Base-by-base conservation (phyloP, 1,139 yeast genomes). In the Nakaseomyces nivariensis region DNA sequence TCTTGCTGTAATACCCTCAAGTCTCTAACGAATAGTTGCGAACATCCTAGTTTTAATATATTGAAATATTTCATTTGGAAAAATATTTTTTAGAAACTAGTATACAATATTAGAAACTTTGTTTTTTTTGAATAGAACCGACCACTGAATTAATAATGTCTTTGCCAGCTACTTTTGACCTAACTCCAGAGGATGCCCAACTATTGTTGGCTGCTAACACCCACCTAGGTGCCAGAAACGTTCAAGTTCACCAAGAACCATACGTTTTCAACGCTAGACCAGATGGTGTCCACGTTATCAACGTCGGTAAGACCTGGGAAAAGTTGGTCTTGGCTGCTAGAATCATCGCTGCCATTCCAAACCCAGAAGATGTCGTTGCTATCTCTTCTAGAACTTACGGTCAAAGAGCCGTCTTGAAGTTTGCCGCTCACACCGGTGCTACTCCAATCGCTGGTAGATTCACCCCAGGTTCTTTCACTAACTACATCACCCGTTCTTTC, bases 391-490 rank as follows among this genome's bases (percentile, higher is more conserved):
- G 98, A 84, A 90, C 97, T 69, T 92, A 87, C 79, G 99, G 98
- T 72, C 99, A 94, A 82, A 92, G 99, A 83, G 99, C 98, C 72
- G 98, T 90, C 66, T 85, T 94, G 76, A 94, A 94, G 82, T 94
- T 85, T 72, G 97, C 98, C 74, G 88, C 96, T 70, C 98, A 94
- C 92, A 90, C 98, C 68, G 97, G 98, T 77, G 96, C 98, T 66
- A 90, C 97, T 68, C 94, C 98, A 75, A 90, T 94, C 78, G 98
- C 98, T 68, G 98, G 98, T 78, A 90, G 99, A 81, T 94, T 94
- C 89, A 94, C 98, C 69, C 99, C 99, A 78, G 99, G 99, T 86
- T 85, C 87, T 82, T 94, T 94, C 90, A 94, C 99, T 75, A 94
- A 94, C 82, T 94, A 94, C 82, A 92, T 90, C 82, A 94, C 98